Percentiles rank a stretch among this genome's conserved stretches.
phyloP scores from a whole-genome alignment of 495 filamentous ascomycete genomes.

The Penicillium bovifimosum region DNA sequence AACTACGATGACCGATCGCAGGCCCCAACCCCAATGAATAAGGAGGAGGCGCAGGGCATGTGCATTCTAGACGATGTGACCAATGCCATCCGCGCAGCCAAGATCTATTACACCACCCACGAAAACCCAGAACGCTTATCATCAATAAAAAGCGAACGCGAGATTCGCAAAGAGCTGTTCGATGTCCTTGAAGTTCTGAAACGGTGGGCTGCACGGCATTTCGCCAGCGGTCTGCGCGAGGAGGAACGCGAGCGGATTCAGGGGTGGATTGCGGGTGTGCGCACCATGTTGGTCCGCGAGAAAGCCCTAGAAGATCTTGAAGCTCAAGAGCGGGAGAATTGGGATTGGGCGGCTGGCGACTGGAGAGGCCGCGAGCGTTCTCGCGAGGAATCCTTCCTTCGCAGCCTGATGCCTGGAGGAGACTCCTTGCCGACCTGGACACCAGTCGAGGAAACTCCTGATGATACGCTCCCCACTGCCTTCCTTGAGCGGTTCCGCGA shows the following conservation, averaged over 20 bases:
- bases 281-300: conserved; percentile 67
- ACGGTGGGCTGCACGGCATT: conserved; percentile 80
- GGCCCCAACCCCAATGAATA: conserved; percentile 47
- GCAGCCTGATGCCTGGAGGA: conserved; percentile 47
- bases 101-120: conserved; percentile 89
- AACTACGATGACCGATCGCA: conserved; percentile 33
- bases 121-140: conserved; percentile 77
- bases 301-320: conserved; percentile 71
- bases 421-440: conserved; percentile 65
- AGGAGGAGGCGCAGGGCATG: conserved; percentile 84
- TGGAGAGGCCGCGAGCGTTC: conserved; percentile 75
- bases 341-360: conserved; percentile 72
- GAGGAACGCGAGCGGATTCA: conserved; percentile 69
- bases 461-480: conserved; percentile 56
- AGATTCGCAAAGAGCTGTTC: conserved; percentile 75
- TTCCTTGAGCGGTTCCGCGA: conserved; percentile 71
- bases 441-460: conserved; percentile 44
- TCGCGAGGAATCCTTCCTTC: conserved; percentile 79
- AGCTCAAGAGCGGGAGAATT: conserved; percentile 60
- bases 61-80: conserved; percentile 89
- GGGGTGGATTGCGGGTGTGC: conserved; percentile 71
- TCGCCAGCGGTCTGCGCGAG: conserved; percentile 71
- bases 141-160: conserved; percentile 74
- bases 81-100: conserved; percentile 87
- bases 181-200: conserved; percentile 85